Percentiles rank a stretch among this genome's conserved stretches.
These are phyloP conservation scores for Fusarium sp. DNA, from an alignment of 2,329 filamentous ascomycete genomes.

Conservation along the genomic window DNA sequence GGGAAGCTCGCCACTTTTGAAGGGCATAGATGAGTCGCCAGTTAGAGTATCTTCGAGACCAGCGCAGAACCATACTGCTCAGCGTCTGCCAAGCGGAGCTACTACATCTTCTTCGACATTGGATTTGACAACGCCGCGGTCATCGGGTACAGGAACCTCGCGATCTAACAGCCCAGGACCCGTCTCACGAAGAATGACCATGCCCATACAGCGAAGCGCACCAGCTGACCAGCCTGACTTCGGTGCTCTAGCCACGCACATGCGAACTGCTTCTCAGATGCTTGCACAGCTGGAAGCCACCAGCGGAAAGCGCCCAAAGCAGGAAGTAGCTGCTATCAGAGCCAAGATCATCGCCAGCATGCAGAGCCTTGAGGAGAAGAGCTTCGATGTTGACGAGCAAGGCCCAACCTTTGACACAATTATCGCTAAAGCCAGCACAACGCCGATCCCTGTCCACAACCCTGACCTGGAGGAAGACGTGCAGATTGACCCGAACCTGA, in stretches of 20 bases:
- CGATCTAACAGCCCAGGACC: slow-evolving; percentile 73
- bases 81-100: slow-evolving; percentile 69
- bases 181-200: slow-evolving; percentile 65
- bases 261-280: slow-evolving; percentile 89
- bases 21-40: slow-evolving; percentile 62
- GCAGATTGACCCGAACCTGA: slow-evolving; percentile 62
- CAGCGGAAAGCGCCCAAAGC: slow-evolving; percentile 79
- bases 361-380: slow-evolving; percentile 87
- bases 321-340: slow-evolving; percentile 84
- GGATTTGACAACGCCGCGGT: slow-evolving; percentile 72
- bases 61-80: slow-evolving; percentile 48
- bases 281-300: slow-evolving; percentile 83
- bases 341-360: slow-evolving; percentile 90
- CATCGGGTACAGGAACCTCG: slow-evolving; percentile 73
- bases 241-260: slow-evolving; percentile 83
- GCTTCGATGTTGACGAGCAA: slow-evolving; percentile 78
- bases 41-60: slow-evolving; percentile 43
- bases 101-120: slow-evolving; percentile 68
- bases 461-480: slow-evolving; percentile 66
- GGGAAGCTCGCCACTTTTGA: slow-evolving; percentile 75
- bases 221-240: slow-evolving; percentile 79
- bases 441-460: slow-evolving; percentile 50
- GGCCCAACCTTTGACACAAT: slow-evolving; percentile 83
- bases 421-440: slow-evolving; percentile 75
- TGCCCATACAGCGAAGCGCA: slow-evolving; percentile 63